These are phyloP conservation scores for Rhodotorula mucilaginosa DNA, from an alignment of 1,284 basidiomycete species.

Conservation along the genomic window DNA sequence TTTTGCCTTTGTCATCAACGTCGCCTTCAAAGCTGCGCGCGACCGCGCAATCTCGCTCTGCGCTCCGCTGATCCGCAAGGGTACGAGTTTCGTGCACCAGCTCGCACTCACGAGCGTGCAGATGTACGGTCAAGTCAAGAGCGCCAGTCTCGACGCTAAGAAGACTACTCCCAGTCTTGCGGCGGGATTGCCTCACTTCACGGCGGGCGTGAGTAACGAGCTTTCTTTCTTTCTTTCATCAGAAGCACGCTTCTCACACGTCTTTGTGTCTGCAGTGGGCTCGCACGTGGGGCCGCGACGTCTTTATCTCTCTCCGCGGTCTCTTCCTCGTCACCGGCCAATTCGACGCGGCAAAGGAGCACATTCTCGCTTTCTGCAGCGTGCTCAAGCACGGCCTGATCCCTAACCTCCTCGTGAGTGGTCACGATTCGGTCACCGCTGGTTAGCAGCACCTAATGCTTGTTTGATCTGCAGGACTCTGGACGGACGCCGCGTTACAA, in stretches of 20 bases:
- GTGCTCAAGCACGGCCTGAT: conserved; percentile 59
- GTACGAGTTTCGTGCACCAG: conserved; percentile 83
- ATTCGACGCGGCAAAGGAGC: conserved; percentile 74
- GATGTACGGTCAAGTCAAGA: conserved; percentile 84
- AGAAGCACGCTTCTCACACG: not conserved
- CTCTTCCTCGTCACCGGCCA: conserved; percentile 90
- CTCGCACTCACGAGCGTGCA: conserved; percentile 82
- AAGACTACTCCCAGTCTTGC: conserved; percentile 75
- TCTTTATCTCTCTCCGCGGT: conserved; percentile 80
- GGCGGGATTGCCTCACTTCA: conserved; percentile 91
- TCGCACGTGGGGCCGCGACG: conserved; percentile 93
- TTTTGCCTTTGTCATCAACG: conserved; percentile 82
- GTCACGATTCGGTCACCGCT: not conserved
- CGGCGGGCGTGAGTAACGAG: conserved; percentile 55
- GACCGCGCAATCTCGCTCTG: conserved; percentile 75
- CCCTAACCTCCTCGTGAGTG: conserved; percentile 81
- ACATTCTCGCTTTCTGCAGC: conserved; percentile 66
- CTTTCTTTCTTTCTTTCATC: not conserved
- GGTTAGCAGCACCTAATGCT: not conserved
- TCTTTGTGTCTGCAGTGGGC: conserved; percentile 61
- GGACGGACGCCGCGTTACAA: conserved; percentile 62
- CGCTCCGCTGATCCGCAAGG: conserved; percentile 76
- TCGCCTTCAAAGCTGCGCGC: conserved; percentile 84
- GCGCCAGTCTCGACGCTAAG: conserved; percentile 71
- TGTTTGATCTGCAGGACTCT: conserved; percentile 29